Evolutionary conservation across 1,284 basidiomycete genomes (phyloP).

Genomic region (Laetiporus sulphureus): DNA sequence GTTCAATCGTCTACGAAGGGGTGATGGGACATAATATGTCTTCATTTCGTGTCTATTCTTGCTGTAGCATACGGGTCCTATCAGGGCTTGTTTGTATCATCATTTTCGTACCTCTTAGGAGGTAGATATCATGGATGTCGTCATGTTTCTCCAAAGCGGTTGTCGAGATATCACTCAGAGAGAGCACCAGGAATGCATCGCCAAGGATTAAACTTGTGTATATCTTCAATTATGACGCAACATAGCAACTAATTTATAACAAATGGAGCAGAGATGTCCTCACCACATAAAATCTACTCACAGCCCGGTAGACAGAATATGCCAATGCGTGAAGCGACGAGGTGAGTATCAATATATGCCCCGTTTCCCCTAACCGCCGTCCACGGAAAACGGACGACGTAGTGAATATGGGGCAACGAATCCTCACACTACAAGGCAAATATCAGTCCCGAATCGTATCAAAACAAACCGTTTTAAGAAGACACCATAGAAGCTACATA

Average conservation of each 20-base stretch:
- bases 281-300: not conserved
- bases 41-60: no score
- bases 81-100: no score
- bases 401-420: slow-evolving; percentile 65
- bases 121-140: no score
- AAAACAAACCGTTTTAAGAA: not conserved
- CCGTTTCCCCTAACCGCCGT: slow-evolving; percentile 76
- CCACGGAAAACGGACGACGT: slow-evolving; percentile 54
- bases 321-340: not conserved
- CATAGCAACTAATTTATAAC: no score
- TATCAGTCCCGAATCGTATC: not conserved
- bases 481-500: slow-evolving; percentile 18
- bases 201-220: no score
- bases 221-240: no score
- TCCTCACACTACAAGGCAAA: not conserved
- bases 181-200: no score
- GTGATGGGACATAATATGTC: slow-evolving; percentile 15
- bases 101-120: no score
- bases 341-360: slow-evolving; percentile 47
- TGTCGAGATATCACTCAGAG: no score
- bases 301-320: not conserved
- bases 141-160: no score
- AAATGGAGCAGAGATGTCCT: not conserved
- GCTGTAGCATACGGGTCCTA: no score
- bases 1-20: slow-evolving; percentile 58